phyloP scores from a whole-genome alignment of 805 yeast species.

The Lipomyces yamadae region DNA sequence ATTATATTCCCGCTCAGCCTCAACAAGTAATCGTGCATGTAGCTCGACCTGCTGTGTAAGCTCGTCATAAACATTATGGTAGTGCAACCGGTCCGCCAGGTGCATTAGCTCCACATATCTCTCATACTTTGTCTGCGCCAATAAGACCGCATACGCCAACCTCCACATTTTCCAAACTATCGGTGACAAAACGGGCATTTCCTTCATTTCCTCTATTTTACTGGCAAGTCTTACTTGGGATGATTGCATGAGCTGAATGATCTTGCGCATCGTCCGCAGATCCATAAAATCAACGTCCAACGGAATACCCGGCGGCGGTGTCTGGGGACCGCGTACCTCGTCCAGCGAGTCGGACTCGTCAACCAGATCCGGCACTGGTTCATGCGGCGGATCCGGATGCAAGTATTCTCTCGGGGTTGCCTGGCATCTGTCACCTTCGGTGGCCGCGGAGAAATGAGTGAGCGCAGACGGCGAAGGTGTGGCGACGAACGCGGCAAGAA shows the following conservation, averaged over 20 bases:
- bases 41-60: not conserved
- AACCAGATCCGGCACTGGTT: not conserved
- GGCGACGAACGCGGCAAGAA: not conserved
- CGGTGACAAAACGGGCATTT: not conserved
- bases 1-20: not conserved
- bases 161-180: not conserved
- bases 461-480: not conserved
- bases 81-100: not conserved
- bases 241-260: not conserved
- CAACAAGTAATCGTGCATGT: not conserved
- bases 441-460: not conserved
- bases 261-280: not conserved
- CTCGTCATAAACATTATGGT: not conserved
- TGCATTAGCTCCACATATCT: not conserved
- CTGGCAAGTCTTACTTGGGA: not conserved
- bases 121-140: not conserved
- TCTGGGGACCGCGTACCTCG: not conserved
- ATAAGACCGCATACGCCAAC: not conserved
- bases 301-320: not conserved
- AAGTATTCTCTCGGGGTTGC: not conserved
- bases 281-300: not conserved
- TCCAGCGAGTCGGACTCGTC: not conserved
- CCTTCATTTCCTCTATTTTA: not conserved
- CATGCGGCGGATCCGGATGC: not conserved
- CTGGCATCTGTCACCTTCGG: not conserved